Conservation (phyloP, 345 rosid genomes). For the Eucalyptus regnans region DNA sequence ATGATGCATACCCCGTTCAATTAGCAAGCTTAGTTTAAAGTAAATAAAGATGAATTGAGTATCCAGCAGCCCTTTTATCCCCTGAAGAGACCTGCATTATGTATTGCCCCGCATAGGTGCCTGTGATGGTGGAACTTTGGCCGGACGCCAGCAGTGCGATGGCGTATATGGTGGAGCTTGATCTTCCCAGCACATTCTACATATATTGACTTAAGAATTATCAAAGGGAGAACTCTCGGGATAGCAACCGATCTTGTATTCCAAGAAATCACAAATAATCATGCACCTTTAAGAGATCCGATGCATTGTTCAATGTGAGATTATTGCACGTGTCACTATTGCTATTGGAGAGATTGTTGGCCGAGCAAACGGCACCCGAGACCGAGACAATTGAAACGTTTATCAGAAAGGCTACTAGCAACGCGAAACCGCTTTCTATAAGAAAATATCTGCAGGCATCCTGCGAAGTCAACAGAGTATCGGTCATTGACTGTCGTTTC, state of each 20-base stretch:
- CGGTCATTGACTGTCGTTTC: not conserved
- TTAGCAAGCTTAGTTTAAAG: not conserved
- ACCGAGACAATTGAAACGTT: slow-evolving; percentile 30
- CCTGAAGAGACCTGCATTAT: slow-evolving; percentile 38
- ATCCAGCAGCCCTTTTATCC: too few species aligned
- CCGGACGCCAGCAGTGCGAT: slow-evolving; percentile 59
- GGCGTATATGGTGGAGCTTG: slow-evolving; percentile 43
- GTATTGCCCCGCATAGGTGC: slow-evolving; percentile 61
- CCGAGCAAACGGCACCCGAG: slow-evolving; percentile 45
- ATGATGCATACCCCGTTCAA: not conserved
- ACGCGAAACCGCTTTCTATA: slow-evolving; percentile 46
- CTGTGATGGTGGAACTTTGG: slow-evolving; percentile 60
- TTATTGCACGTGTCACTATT: slow-evolving; percentile 16
- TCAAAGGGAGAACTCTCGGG: not conserved
- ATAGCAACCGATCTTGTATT: not conserved
- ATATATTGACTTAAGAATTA: not conserved
- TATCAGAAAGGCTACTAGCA: slow-evolving; percentile 46
- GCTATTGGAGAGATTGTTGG: slow-evolving; percentile 4
- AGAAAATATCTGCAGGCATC: slow-evolving; percentile 44
- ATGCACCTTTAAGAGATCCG: slow-evolving; percentile 51
- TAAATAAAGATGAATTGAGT: not conserved
- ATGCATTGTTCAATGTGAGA: slow-evolving; percentile 38
- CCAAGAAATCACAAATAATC: not conserved
- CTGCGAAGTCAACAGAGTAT: slow-evolving; percentile 3
- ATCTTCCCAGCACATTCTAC: slow-evolving; percentile 58